phyloP scores from a whole-genome alignment of 768 basidiomycete genomes.

The Termitomyces sp. region DNA sequence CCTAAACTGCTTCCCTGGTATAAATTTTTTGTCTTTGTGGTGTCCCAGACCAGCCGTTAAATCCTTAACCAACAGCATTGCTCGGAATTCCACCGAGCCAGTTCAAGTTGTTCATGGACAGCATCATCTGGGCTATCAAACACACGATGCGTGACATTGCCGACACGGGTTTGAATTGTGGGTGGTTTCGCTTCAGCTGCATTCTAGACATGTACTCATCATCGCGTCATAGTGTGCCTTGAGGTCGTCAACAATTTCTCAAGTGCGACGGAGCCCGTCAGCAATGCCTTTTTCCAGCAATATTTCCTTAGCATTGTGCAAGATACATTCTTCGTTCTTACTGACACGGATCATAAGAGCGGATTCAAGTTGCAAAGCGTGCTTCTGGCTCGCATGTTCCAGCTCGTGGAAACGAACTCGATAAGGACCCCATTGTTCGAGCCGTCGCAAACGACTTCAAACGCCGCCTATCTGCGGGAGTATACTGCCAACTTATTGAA shows the following conservation, averaged over 20 bases:
- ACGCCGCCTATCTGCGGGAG: slow-evolving; percentile 74
- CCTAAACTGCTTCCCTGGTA: slow-evolving; percentile 92
- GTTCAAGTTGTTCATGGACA: slow-evolving; percentile 98
- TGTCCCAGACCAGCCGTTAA: not conserved
- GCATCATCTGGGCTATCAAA: slow-evolving; percentile 99
- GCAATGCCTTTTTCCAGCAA: slow-evolving; percentile 93
- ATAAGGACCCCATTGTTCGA: slow-evolving; percentile 86
- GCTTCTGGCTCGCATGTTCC: slow-evolving; percentile 90
- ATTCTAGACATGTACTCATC: not conserved
- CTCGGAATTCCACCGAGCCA: slow-evolving; percentile 83
- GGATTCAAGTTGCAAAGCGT: slow-evolving; percentile 95
- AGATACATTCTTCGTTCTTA: slow-evolving; percentile 96
- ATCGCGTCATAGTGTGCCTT: slow-evolving; percentile 59
- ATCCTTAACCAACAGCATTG: slow-evolving; percentile 45
- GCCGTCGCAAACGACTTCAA: slow-evolving; percentile 66
- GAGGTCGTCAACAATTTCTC: slow-evolving; percentile 97
- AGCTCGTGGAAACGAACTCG: slow-evolving; percentile 76
- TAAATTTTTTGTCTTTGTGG: not conserved
- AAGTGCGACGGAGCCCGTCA: slow-evolving; percentile 62
- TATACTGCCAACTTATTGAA: slow-evolving; percentile 84
- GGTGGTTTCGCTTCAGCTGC: slow-evolving; percentile 17
- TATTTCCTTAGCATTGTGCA: slow-evolving; percentile 92
- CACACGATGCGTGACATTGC: slow-evolving; percentile 99
- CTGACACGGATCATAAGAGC: slow-evolving; percentile 98
- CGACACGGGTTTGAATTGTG: slow-evolving; percentile 80